Percentiles rank a stretch among this genome's conserved stretches.
Evolutionary conservation across 2,329 filamentous ascomycete species (phyloP).

Genomic region (Ilyonectria robusta): DNA sequence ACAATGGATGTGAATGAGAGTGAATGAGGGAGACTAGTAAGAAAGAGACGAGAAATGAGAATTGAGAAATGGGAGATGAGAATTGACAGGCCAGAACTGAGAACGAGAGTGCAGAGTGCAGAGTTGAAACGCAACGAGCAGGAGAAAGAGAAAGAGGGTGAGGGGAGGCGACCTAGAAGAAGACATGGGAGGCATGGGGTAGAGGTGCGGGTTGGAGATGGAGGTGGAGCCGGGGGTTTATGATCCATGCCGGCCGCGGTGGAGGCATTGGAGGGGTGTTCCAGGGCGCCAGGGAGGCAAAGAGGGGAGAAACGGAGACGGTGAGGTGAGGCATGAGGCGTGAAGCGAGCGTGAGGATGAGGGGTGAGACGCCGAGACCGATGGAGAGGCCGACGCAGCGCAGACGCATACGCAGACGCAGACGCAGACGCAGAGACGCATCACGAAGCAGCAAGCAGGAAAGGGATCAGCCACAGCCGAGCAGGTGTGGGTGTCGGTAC

Average conservation of each 20-base stretch:
- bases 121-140: conserved; percentile 1
- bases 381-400: background rate
- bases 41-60: background rate
- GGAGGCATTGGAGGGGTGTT: conserved; percentile 37
- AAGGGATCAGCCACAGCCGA: conserved; percentile 34
- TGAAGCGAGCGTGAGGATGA: conserved; percentile 25
- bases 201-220: conserved; percentile 38
- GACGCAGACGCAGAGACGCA: conserved; percentile 25
- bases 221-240: conserved; percentile 42
- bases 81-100: background rate
- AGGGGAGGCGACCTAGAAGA: conserved; percentile 5
- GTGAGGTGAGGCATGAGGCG: conserved; percentile 32
- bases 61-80: background rate
- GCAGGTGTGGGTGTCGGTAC: conserved; percentile 17
- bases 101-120: conserved; percentile 9
- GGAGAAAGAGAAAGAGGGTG: conserved; percentile 1
- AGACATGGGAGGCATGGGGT: conserved; percentile 27
- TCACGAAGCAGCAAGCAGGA: conserved; percentile 17
- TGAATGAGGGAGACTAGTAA: background rate
- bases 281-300: background rate
- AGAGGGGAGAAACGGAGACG: conserved; percentile 36
- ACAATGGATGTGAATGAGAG: conserved; percentile 9
- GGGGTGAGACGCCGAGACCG: conserved; percentile 38
- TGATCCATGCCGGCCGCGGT: conserved; percentile 36
- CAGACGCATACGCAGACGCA: background rate